phyloP scores from a whole-genome alignment of 805 yeast genomes.

The Saccharomycodes ludwigii region DNA sequence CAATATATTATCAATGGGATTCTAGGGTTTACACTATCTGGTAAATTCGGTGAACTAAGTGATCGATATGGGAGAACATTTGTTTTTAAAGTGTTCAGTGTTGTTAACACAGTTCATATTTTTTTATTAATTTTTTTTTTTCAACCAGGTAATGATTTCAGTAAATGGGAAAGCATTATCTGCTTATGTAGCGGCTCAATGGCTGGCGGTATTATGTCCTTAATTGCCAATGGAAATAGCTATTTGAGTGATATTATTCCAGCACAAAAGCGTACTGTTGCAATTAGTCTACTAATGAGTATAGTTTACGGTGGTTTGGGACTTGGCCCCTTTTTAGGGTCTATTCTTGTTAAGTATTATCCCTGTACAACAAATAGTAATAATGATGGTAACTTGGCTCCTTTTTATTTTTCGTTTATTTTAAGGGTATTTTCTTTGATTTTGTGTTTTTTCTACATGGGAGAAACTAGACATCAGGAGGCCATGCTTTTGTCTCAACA shows the following conservation, averaged over 20 bases:
- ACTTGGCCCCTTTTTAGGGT: conserved; percentile 14
- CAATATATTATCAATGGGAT: conserved; percentile 12
- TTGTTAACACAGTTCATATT: conserved; percentile 13
- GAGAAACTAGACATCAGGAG: conserved; percentile 50
- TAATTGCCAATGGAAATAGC: conserved; percentile 15
- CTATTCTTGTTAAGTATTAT: conserved; percentile 9
- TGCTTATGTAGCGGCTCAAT: conserved; percentile 9
- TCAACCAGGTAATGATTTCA: conserved; percentile 2
- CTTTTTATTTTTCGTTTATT: conserved; percentile 14
- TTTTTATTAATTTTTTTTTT: conserved; percentile 8
- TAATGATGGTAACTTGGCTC: conserved; percentile 3
- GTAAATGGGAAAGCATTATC: conserved; percentile 6
- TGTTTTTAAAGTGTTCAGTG: conserved; percentile 12
- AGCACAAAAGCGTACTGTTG: conserved; percentile 9
- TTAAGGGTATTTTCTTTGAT: conserved; percentile 24
- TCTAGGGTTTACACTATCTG: conserved; percentile 12
- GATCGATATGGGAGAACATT: conserved; percentile 14
- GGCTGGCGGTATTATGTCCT: conserved; percentile 15
- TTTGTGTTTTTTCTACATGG: conserved; percentile 29
- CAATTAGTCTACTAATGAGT: conserved; percentile 14
- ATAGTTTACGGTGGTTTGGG: conserved; percentile 13
- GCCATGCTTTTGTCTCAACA: conserved; percentile 37
- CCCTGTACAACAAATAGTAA: conserved; percentile 3
- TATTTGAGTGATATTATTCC: conserved; percentile 13
- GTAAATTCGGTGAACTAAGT: conserved; percentile 15